A percentile compares a stretch with the other conserved stretches of the same genome.
Conservation (phyloP, 116 monocot species). For the Iris pallida region DNA sequence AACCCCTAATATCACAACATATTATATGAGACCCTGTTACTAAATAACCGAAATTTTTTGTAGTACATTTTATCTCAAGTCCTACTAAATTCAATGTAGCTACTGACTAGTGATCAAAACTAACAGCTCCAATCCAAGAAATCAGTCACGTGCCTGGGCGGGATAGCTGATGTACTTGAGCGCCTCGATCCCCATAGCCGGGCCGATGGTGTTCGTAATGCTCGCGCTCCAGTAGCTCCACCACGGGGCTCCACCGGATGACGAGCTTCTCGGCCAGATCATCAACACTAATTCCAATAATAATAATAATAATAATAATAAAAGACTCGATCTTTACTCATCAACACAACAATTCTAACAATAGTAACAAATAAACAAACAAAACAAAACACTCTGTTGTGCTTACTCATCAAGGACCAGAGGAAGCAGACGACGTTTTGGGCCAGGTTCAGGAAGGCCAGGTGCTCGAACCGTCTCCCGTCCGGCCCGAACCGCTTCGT, state of each 20-base stretch:
- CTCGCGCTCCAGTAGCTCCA: constrained; percentile 87
- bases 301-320: too few relatives aligned
- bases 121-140: too few relatives aligned
- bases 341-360: background rate
- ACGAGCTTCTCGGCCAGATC: constrained; percentile 64
- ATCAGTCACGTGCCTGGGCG: constrained; percentile 52
- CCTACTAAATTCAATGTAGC: too few relatives aligned
- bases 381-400: background rate
- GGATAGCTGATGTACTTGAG: constrained; percentile 97
- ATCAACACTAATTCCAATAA: constrained; percentile 51
- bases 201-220: constrained; percentile 92
- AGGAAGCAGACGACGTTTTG: constrained; percentile 90
- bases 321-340: background rate
- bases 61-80: too few relatives aligned
- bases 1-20: too few relatives aligned
- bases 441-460: constrained; percentile 89
- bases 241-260: constrained; percentile 67
- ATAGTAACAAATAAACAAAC: constrained; percentile 7
- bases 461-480: constrained; percentile 82
- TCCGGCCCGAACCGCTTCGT: constrained; percentile 89
- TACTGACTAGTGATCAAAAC: too few relatives aligned
- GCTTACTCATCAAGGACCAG: constrained; percentile 91
- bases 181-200: constrained; percentile 96
- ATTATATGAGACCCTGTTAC: too few relatives aligned
- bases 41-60: too few relatives aligned